Percentiles rank a stretch among this genome's conserved stretches.
Evolutionary conservation across 75 land plant species (phyloP).

Genomic region (Chamaecyparis obtusa): DNA sequence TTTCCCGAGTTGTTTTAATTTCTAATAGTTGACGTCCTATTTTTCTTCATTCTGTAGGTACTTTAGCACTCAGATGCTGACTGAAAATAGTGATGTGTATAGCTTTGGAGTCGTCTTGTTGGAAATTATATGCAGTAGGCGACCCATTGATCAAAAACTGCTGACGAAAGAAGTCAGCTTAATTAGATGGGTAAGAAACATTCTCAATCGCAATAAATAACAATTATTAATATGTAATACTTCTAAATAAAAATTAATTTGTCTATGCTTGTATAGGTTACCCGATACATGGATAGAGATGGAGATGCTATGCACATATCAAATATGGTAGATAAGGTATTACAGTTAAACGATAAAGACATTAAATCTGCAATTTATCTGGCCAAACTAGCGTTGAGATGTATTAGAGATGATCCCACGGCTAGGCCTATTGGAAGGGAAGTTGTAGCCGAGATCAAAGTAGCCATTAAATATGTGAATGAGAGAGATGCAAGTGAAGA

Average conservation of each 20-base stretch:
- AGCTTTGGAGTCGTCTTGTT: constrained; percentile 19
- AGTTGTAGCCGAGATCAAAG: constrained; percentile 30
- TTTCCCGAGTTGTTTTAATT: too few relatives aligned
- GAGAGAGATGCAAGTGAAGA: not conserved
- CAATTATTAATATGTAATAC: not conserved
- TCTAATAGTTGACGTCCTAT: not conserved
- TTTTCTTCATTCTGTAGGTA: not conserved
- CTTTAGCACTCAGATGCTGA: constrained; percentile 1
- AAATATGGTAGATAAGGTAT: not conserved
- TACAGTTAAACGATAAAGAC: not conserved
- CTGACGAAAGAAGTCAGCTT: not conserved
- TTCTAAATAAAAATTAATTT: not conserved
- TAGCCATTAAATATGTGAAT: constrained; percentile 7
- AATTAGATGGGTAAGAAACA: not conserved
- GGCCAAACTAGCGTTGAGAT: constrained; percentile 19
- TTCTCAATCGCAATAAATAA: too few relatives aligned
- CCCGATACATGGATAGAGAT: not conserved
- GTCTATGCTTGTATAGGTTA: not conserved
- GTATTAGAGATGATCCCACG: not conserved
- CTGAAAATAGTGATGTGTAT: constrained; percentile 16
- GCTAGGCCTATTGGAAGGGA: constrained; percentile 25
- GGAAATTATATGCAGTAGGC: not conserved
- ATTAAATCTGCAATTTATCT: constrained; percentile 9
- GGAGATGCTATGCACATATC: not conserved
- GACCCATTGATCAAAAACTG: not conserved